Evolutionary conservation across 2,329 filamentous ascomycete genomes (phyloP), one percentile per base, ranked within the genome.

Genomic region (Eutypella sp.): DNA sequence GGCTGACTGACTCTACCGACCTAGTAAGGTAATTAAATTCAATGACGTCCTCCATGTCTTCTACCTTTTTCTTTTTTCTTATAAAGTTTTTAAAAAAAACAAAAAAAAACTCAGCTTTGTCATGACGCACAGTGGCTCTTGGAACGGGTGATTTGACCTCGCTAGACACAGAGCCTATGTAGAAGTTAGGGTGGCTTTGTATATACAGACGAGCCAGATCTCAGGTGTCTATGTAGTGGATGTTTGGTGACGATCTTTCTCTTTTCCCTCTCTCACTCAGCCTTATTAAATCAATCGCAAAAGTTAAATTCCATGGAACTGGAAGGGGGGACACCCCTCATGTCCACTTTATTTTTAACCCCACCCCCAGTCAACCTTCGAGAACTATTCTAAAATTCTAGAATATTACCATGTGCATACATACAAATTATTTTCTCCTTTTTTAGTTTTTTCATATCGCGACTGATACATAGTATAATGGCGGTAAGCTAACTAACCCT

Each of bases 121-220:
- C 10, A 39, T 39, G 36, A 39, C 36, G 36, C 36, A 39, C 36
- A n/a, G n/a, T n/a, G n/a, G n/a, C n/a, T n/a, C n/a, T n/a, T n/a
- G n/a, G n/a, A n/a, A n/a, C n/a, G n/a, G n/a, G n/a, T n/a, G n/a
- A n/a, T n/a, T n/a, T n/a, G n/a, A n/a, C n/a, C n/a, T n/a, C n/a
- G n/a, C n/a, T n/a, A n/a, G n/a, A n/a, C n/a, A n/a, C n/a, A n/a
- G n/a, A n/a, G n/a, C n/a, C n/a, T n/a, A n/a, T n/a, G n/a, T n/a
- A n/a, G n/a, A n/a, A n/a, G n/a, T n/a, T n/a, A n/a, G n/a, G n/a
- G n/a, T n/a, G n/a, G n/a, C n/a, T n/a, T n/a, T n/a, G n/a, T n/a
- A n/a, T n/a, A n/a, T n/a, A n/a, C n/a, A n/a, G n/a, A 19, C 36
- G 11, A 19, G 19, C 19, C n/a, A 39, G 36, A 39, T 39, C 36